These are phyloP conservation scores for Laguncularia racemosa DNA, from an alignment of 345 rosid genomes.

Conservation along the genomic window DNA sequence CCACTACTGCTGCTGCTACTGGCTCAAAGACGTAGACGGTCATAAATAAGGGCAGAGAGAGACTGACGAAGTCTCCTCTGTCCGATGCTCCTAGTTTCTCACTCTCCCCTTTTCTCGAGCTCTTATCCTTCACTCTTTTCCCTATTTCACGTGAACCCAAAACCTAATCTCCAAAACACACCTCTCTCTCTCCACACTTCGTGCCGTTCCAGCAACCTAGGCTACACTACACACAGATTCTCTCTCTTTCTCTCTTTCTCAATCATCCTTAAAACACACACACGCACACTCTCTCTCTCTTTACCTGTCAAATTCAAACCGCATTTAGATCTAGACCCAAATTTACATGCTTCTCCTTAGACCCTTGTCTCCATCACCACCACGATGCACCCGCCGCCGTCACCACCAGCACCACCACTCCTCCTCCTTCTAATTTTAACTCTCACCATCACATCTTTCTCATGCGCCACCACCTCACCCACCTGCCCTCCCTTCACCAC, in stretches of 20 bases:
- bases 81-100: too few species aligned
- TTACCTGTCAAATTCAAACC: conserved; percentile 1
- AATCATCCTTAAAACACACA: too few species aligned
- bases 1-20: too few species aligned
- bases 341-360: background rate
- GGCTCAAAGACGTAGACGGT: too few species aligned
- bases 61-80: too few species aligned
- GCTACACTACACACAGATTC: too few species aligned
- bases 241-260: background rate
- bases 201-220: too few species aligned
- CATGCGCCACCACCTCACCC: conserved; percentile 2
- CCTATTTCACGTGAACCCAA: too few species aligned
- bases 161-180: conserved; percentile 8
- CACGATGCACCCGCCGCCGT: background rate
- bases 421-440: background rate
- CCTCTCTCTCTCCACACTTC: background rate
- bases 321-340: too few species aligned
- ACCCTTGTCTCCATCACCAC: background rate
- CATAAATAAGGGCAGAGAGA: too few species aligned
- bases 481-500: conserved; percentile 63
- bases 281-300: background rate
- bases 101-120: too few species aligned
- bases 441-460: background rate
- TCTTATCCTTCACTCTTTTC: too few species aligned
- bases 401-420: conserved; percentile 2